phyloP scores from a whole-genome alignment of 2,329 filamentous ascomycete genomes.

The Aspergillus sp. region DNA sequence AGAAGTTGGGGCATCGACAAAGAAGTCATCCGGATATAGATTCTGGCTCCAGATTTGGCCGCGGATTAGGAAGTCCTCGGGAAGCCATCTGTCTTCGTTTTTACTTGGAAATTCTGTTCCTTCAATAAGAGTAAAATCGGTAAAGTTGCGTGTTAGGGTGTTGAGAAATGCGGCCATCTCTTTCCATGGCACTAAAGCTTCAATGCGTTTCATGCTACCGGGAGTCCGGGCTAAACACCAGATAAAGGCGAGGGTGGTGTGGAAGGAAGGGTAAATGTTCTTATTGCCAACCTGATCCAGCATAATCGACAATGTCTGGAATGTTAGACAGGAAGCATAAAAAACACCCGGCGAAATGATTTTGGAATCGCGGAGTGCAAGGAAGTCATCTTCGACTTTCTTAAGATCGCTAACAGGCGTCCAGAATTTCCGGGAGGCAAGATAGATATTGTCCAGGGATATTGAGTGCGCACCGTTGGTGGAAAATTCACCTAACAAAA shows the following conservation, averaged over 20 bases:
- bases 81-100: constrained; percentile 49
- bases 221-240: constrained; percentile 42
- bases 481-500: constrained; percentile 29
- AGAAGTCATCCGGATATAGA: constrained; percentile 53
- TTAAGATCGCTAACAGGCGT: constrained; percentile 12
- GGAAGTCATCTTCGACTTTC: constrained; percentile 15
- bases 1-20: constrained; percentile 49
- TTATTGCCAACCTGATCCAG: constrained; percentile 51
- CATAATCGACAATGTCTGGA: constrained; percentile 44
- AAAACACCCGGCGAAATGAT: constrained; percentile 28
- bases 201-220: constrained; percentile 39
- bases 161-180: constrained; percentile 55
- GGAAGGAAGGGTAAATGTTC: constrained; percentile 55
- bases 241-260: constrained; percentile 56
- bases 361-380: constrained; percentile 15
- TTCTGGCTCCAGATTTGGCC: constrained; percentile 54
- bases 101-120: constrained; percentile 42
- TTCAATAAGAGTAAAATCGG: constrained; percentile 37
- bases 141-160: constrained; percentile 45
- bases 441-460: constrained; percentile 14
- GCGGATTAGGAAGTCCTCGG: constrained; percentile 60
- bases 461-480: constrained; percentile 13
- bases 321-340: constrained; percentile 43
- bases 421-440: constrained; percentile 25
- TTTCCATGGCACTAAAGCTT: constrained; percentile 51